phyloP scores from a whole-genome alignment of 2,329 filamentous ascomycete genomes.

The Periconia digitata region DNA sequence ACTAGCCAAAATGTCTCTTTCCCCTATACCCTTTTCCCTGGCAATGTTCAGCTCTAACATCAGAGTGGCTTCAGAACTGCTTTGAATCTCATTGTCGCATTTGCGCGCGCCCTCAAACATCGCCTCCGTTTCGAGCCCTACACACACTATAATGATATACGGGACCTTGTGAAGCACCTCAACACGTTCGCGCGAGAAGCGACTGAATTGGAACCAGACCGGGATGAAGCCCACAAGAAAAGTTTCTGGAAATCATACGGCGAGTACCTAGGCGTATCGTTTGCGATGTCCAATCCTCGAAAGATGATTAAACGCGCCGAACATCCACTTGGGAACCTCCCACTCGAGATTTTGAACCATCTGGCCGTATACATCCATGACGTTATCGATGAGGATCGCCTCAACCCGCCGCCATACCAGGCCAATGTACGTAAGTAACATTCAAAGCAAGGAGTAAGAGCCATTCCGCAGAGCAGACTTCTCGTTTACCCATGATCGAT shows the following conservation, averaged over 20 bases:
- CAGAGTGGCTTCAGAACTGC: slow-evolving; percentile 51
- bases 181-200: slow-evolving; percentile 68
- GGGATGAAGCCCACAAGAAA: not conserved
- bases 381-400: slow-evolving; percentile 54
- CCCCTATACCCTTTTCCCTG: not conserved
- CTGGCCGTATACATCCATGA: slow-evolving; percentile 67
- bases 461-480: slow-evolving; percentile 20
- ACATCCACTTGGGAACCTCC: slow-evolving; percentile 76
- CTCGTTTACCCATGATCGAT: slow-evolving; percentile 2
- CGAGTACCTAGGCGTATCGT: slow-evolving; percentile 66
- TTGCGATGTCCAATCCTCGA: slow-evolving; percentile 75
- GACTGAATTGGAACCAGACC: slow-evolving; percentile 17
- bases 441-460: slow-evolving; percentile 24
- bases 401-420: slow-evolving; percentile 60
- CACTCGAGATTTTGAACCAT: slow-evolving; percentile 77
- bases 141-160: slow-evolving; percentile 72
- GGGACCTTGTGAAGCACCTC: slow-evolving; percentile 69
- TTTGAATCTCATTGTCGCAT: slow-evolving; percentile 77
- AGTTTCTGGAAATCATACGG: not conserved
- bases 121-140: slow-evolving; percentile 82
- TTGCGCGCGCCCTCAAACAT: slow-evolving; percentile 75
- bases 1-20: slow-evolving; percentile 62
- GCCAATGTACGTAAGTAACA: slow-evolving; percentile 50
- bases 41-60: not conserved
- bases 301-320: slow-evolving; percentile 73